Conservation (phyloP, 2,329 filamentous ascomycete genomes). For the Colletotrichum agaves region DNA sequence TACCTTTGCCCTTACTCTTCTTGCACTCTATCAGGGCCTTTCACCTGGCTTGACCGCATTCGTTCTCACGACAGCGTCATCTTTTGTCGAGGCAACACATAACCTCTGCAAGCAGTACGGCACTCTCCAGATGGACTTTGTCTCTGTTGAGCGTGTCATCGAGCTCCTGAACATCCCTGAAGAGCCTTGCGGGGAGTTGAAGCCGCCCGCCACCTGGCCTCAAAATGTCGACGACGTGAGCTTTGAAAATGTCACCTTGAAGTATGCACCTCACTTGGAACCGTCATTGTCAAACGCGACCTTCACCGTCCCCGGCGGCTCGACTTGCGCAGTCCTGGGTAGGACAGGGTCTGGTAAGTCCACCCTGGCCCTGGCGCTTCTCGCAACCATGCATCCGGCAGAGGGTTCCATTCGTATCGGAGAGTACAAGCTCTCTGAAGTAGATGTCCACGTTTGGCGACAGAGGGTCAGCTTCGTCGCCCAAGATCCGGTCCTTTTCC, state of each 20-base stretch:
- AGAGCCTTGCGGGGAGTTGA: conserved; percentile 73
- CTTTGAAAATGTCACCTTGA: conserved; percentile 81
- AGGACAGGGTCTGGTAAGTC: conserved; percentile 90
- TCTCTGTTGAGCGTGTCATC: conserved; percentile 87
- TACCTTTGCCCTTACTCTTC: conserved; percentile 77
- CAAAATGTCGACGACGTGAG: conserved; percentile 75
- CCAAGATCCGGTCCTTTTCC: conserved; percentile 71
- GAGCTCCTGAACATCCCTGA: conserved; percentile 83
- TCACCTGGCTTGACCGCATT: conserved; percentile 86
- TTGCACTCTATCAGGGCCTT: conserved; percentile 80
- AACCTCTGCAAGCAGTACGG: conserved; percentile 83
- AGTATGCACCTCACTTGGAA: conserved; percentile 82
- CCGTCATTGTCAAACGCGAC: conserved; percentile 75
- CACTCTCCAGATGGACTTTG: conserved; percentile 89
- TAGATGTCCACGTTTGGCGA: conserved; percentile 66
- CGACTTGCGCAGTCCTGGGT: conserved; percentile 76
- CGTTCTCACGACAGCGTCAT: conserved; percentile 77
- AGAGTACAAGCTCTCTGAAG: conserved; percentile 59
- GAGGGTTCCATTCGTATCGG: conserved; percentile 66
- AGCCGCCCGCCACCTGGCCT: conserved; percentile 83
- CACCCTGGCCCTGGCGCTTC: conserved; percentile 72
- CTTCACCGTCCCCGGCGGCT: conserved; percentile 75
- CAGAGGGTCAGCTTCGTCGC: conserved; percentile 71
- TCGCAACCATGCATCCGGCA: conserved; percentile 64
- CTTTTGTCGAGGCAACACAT: conserved; percentile 77